Conservation (phyloP, 2,329 filamentous ascomycete species). For the Ceratocystis papillata region DNA sequence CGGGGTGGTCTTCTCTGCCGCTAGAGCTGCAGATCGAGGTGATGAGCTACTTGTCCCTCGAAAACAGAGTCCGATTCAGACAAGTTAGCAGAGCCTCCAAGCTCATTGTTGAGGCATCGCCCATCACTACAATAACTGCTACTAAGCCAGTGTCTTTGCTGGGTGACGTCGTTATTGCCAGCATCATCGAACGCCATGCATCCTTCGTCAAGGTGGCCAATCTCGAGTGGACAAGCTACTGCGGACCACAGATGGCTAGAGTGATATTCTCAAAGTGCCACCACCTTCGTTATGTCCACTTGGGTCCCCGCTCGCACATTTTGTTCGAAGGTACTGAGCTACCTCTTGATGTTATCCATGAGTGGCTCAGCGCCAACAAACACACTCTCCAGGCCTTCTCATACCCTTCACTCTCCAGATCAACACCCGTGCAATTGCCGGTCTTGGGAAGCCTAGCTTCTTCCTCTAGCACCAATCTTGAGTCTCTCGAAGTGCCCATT, state of each 20-base stretch:
- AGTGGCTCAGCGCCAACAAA: slow-evolving; percentile 4
- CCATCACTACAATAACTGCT: neutral
- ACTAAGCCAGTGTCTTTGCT: slow-evolving; percentile 1
- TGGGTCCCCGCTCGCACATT: neutral
- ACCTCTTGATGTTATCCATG: neutral
- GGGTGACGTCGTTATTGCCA: neutral
- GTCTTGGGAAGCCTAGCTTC: slow-evolving; percentile 6
- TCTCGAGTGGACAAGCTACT: slow-evolving; percentile 6
- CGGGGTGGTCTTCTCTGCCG: neutral
- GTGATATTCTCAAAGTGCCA: slow-evolving; percentile 6
- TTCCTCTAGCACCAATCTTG: neutral
- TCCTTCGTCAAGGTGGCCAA: neutral
- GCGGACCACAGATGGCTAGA: neutral
- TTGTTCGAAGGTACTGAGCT: neutral
- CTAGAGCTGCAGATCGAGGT: slow-evolving; percentile 3
- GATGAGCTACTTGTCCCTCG: neutral
- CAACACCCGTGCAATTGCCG: neutral
- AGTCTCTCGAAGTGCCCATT: slow-evolving; percentile 6
- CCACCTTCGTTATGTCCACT: neutral
- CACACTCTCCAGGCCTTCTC: neutral
- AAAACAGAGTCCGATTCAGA: neutral
- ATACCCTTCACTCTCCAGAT: slow-evolving; percentile 2
- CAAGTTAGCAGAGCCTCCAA: slow-evolving; percentile 1
- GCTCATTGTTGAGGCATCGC: slow-evolving; percentile 2
- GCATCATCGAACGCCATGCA: slow-evolving; percentile 5